A percentile compares a stretch with the other conserved stretches of the same genome.
phyloP scores from a whole-genome alignment of 352 stramenopile genomes.

The Pythium sp. region DNA sequence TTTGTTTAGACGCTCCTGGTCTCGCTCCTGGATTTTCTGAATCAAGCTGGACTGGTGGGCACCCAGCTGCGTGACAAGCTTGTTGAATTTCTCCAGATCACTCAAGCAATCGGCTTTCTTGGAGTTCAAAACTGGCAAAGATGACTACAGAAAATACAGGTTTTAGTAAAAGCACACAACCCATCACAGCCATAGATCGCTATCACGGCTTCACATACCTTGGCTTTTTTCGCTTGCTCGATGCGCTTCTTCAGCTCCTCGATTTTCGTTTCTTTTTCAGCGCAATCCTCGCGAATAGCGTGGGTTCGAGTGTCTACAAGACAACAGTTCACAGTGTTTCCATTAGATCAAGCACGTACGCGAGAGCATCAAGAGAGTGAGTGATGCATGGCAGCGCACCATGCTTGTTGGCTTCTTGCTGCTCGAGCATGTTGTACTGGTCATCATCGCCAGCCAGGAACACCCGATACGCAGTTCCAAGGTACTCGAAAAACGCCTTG shows the following conservation, averaged over 20 bases:
- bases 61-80: conserved; percentile 83
- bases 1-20: conserved; percentile 69
- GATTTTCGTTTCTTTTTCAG: conserved; percentile 46
- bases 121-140: conserved; percentile 73
- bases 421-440: conserved; percentile 83
- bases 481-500: conserved; percentile 94
- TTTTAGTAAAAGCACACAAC: neutral
- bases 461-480: conserved; percentile 88
- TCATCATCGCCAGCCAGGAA: conserved; percentile 96
- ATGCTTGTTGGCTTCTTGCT: conserved; percentile 55
- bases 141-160: conserved; percentile 21
- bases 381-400: conserved; percentile 22
- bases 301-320: conserved; percentile 53
- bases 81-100: conserved; percentile 92
- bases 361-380: neutral
- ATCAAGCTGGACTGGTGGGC: conserved; percentile 75
- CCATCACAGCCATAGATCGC: neutral
- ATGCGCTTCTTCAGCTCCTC: conserved; percentile 65
- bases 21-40: conserved; percentile 86
- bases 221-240: conserved; percentile 63
- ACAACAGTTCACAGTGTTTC: neutral
- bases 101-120: conserved; percentile 86
- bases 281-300: conserved; percentile 44
- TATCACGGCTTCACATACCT: conserved; percentile 27
- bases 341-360: conserved; percentile 1